Base-by-base conservation (phyloP, 2,329 filamentous ascomycete species). In the Paraphaeosphaeria minitans region DNA sequence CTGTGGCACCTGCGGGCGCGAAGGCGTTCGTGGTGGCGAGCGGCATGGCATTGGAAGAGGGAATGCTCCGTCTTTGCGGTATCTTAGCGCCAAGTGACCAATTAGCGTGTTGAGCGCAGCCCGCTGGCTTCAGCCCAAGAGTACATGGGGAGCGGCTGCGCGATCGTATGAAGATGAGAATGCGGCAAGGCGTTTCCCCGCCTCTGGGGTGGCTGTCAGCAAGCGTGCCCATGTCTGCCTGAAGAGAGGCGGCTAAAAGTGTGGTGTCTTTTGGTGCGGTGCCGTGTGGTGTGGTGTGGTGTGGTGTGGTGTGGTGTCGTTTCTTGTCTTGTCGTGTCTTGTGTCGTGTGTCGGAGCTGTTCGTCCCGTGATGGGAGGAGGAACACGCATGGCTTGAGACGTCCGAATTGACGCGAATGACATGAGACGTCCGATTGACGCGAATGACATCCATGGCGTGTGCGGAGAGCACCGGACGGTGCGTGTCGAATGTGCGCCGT, bases 121-220 rank as follows among this genome's bases (percentile, higher is more conserved):
- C 65, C 66, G 63, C 58, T 54, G 46, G 56, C 53, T 42, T 69
- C 67, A 64, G 63, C 69, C 69, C 61, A 62, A 69, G 69, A 56
- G 61, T 64, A 63, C 59, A 58, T 68, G 64, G 68, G 68, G 60
- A 60, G 62, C 71, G 67, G 71, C 72, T 67, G 73, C 24, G 24
- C 24, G 24, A 3, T 27, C 24, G 3, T 27, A 6, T 27, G 24
- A 4, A 27, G 69, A 70, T 63, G 56, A 58, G 13, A 51, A 56
- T 35, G 56, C 53, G 57, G 55, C 51, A 55, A 46, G 53, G 39
- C 55, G 53, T 49, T 49, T 58, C 60, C 59, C 62, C 57, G 59
- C 59, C 48, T 53, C 41, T 47, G 51, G 58, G 58, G 53, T 46
- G 50, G 49, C 60, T 33, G 47, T 57, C 58, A 60, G 51, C 60